These are phyloP conservation scores for Cichorium intybus DNA, from an alignment of 140 eudicot genomes.

Conservation along the genomic window DNA sequence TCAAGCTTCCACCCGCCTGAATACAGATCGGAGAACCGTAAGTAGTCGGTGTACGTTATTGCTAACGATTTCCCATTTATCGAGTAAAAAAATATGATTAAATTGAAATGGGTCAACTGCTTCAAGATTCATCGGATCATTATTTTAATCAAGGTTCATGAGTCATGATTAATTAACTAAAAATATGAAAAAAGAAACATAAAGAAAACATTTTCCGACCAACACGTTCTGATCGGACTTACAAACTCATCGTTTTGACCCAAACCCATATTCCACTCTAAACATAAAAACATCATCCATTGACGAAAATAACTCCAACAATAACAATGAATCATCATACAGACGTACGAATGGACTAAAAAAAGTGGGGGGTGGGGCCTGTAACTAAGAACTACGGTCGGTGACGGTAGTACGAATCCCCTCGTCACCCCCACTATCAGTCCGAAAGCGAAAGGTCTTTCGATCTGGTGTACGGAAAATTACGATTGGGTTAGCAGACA, in stretches of 20 bases:
- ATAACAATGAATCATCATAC: not conserved
- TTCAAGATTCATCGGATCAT: not conserved
- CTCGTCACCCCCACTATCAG: not conserved
- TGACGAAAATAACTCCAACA: not conserved
- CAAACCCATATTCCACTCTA: too few relatives aligned
- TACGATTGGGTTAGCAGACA: too few relatives aligned
- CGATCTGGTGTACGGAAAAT: too few relatives aligned
- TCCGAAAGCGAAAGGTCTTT: not conserved
- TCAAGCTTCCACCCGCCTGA: constrained; percentile 33
- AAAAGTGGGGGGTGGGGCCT: not conserved
- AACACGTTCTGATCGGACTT: too few relatives aligned
- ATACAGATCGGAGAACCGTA: constrained; percentile 3
- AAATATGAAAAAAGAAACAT: not conserved
- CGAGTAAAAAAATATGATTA: not conserved
- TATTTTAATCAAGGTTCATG: too few relatives aligned
- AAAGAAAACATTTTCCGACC: not conserved
- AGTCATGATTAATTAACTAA: not conserved
- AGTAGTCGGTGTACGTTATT: not conserved
- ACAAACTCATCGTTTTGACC: not conserved
- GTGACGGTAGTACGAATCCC: not conserved
- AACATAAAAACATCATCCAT: not conserved
- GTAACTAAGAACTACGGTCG: not conserved
- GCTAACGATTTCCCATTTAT: not conserved
- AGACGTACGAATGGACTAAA: not conserved
- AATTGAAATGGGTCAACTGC: too few relatives aligned